Evolutionary conservation across 2,329 filamentous ascomycete species (phyloP).

Genomic region (Emergomyces orientalis): DNA sequence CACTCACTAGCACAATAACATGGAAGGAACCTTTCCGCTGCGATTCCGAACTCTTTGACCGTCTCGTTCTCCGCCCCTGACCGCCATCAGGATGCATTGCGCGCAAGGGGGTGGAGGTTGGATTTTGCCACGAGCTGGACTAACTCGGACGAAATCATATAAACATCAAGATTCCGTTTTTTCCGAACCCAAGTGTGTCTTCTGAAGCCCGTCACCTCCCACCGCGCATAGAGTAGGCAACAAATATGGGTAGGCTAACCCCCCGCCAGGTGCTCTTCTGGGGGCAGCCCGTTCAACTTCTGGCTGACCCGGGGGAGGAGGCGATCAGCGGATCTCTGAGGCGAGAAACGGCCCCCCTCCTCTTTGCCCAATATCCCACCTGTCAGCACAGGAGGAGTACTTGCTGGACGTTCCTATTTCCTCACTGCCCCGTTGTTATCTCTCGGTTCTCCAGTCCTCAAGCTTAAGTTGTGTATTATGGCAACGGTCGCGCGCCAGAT

Average conservation of each 20-base stretch:
- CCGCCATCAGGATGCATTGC: constrained; percentile 12
- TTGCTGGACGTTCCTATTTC: neutral
- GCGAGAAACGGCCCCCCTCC: neutral
- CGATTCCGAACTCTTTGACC: constrained; percentile 5
- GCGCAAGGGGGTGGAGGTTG: neutral
- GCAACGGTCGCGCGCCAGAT: neutral
- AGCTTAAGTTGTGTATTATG: too few relatives aligned
- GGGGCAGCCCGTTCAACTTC: neutral
- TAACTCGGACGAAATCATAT: neutral
- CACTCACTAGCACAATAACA: constrained; percentile 64
- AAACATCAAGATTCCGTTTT: neutral
- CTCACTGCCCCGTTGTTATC: neutral
- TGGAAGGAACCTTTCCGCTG: constrained; percentile 48
- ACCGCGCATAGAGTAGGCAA: neutral
- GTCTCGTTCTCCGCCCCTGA: constrained; percentile 4
- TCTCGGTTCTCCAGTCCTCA: neutral
- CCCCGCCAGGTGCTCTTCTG: too few relatives aligned
- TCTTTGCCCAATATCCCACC: neutral
- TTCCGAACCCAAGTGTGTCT: neutral
- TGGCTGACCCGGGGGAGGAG: neutral
- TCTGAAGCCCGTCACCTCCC: neutral
- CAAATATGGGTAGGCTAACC: too few relatives aligned
- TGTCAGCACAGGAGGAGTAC: neutral
- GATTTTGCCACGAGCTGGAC: neutral
- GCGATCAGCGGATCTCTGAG: neutral